Conservation (phyloP, 2,329 filamentous ascomycete species). For the Monilinia fructigena region DNA sequence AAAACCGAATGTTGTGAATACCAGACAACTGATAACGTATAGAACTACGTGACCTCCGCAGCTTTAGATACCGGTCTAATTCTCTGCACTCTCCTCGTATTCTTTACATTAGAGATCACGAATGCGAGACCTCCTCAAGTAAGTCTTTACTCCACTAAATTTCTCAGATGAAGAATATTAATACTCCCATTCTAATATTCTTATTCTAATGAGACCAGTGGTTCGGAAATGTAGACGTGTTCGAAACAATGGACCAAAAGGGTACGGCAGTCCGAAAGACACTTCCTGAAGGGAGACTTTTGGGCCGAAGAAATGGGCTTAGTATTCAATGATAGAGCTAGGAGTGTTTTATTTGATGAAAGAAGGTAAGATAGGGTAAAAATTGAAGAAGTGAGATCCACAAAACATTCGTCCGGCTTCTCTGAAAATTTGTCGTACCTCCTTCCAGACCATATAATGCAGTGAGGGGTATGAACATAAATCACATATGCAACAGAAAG, state of each 20-base stretch:
- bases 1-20: background rate
- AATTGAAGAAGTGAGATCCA: background rate
- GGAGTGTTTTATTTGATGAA: background rate
- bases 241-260: slow-evolving; percentile 7
- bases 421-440: background rate
- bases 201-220: background rate
- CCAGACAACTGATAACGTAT: too few species aligned
- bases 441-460: background rate
- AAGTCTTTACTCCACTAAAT: background rate
- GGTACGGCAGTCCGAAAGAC: background rate
- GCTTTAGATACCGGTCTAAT: slow-evolving; percentile 68
- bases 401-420: background rate
- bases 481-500: background rate
- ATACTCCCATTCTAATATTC: background rate
- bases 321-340: background rate
- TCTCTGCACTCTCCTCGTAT: slow-evolving; percentile 65
- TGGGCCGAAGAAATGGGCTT: slow-evolving; percentile 28
- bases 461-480: background rate
- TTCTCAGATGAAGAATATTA: too few species aligned
- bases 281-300: slow-evolving; percentile 25
- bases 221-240: slow-evolving; percentile 7
- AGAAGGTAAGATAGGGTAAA: background rate
- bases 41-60: slow-evolving; percentile 58
- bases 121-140: slow-evolving; percentile 2
- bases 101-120: slow-evolving; percentile 23